Conservation (phyloP, 129 eudicot species). For the Artemisia argyi region DNA sequence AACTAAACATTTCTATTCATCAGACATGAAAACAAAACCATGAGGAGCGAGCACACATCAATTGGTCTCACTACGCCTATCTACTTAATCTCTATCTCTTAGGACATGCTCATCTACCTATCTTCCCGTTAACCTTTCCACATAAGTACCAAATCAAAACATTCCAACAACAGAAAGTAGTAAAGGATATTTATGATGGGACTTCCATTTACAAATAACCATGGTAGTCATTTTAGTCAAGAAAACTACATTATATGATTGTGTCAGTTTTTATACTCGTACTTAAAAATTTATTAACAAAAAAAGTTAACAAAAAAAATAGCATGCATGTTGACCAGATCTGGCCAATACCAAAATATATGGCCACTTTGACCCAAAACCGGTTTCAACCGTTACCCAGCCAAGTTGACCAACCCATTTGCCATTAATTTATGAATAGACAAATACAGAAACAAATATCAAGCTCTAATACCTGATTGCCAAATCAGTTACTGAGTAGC, state of each 20-base stretch:
- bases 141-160: neutral
- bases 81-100: too few species aligned
- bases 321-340: neutral
- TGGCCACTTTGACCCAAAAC: neutral
- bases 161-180: neutral
- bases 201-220: too few species aligned
- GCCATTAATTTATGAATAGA: too few species aligned
- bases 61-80: too few species aligned
- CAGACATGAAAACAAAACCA: neutral
- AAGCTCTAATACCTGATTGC: slow-evolving; percentile 63
- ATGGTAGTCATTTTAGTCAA: too few species aligned
- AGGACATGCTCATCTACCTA: too few species aligned
- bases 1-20: neutral
- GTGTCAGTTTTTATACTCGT: too few species aligned
- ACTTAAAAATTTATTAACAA: neutral
- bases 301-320: neutral
- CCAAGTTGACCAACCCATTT: too few species aligned
- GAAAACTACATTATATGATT: too few species aligned
- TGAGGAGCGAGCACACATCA: too few species aligned
- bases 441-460: neutral
- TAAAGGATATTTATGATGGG: too few species aligned
- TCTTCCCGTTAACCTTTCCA: neutral
- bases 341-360: neutral
- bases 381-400: too few species aligned
- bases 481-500: slow-evolving; percentile 73